Evolutionary conservation across 495 filamentous ascomycete species (phyloP), one percentile per base, ranked within the genome.

Genomic region (Penicillium pancosmium): DNA sequence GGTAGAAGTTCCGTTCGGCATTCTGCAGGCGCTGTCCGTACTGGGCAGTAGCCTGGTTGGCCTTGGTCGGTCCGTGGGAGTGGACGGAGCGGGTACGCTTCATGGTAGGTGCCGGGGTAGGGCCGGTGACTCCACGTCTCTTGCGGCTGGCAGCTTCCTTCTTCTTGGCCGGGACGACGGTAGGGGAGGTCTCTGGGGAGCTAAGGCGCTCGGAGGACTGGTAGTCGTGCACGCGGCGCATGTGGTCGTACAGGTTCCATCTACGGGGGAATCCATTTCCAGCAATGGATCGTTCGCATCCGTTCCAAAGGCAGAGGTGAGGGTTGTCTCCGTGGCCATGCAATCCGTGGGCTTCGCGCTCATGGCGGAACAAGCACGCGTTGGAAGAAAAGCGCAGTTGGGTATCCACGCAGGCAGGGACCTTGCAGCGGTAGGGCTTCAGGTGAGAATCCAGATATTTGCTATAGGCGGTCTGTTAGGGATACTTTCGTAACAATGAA

Each of bases 381-480:
- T 92, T 97, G 27, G 92, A 96, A 36, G 92, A 96, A 65, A 97
- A 97, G 33, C 78, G 78, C 49, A 82, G 63, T 38, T 86, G 84
- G 56, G 86, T 82, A 70, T 90, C 88, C 71, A 88, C 82, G 73
- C 92, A 97, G 38, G 81, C 80, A 50, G 86, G 79, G 54, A 85
- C 81, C 83, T 91, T 93, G 86, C 92, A 97, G 40, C 90, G 86
- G 78, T 96, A 96, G 18, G 92, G 92, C 81, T 93, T 94, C 70
- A 96, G 71, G 74, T 97, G 92, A 18, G 92, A 95, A 73, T 97
- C 92, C 66, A 97, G 82, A 69, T 93, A 93, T 81, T 96, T 96
- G 81, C 92, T 97, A 76, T 62, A 40, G 13, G 58, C 57, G 57
- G 53, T 69, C 64, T 74, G 74, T 69, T 78, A 68, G 74, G 10